These are phyloP conservation scores for Stylonectria norvegica DNA, from an alignment of 2,329 filamentous ascomycete genomes.

Conservation along the genomic window DNA sequence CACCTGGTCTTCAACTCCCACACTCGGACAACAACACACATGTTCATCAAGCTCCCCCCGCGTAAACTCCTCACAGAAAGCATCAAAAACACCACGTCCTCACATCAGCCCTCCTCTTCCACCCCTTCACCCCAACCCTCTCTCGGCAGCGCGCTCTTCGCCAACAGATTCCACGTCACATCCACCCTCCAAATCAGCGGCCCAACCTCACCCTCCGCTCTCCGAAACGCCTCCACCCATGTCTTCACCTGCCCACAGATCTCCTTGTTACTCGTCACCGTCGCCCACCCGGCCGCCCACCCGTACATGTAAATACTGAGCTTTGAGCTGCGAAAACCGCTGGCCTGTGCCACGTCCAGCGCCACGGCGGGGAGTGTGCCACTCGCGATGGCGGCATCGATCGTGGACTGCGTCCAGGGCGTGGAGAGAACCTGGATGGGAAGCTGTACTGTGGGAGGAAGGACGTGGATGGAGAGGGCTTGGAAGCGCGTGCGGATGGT, in stretches of 20 bases:
- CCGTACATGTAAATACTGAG: conserved; percentile 40
- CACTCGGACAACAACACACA: no score
- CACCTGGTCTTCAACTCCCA: no score
- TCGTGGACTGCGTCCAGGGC: conserved; percentile 25
- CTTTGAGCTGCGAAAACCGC: conserved; percentile 36
- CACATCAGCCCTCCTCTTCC: background rate
- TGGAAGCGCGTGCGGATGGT: conserved; percentile 28
- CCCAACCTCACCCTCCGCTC: conserved; percentile 27
- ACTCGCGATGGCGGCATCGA: conserved; percentile 22
- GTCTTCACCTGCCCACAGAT: conserved; percentile 34
- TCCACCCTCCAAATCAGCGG: conserved; percentile 34
- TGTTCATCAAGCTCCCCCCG: no score
- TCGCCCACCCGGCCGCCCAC: conserved; percentile 34
- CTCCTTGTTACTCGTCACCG: conserved; percentile 42
- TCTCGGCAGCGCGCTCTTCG: conserved; percentile 30
- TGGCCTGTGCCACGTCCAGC: conserved; percentile 31
- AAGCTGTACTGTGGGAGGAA: conserved; percentile 33
- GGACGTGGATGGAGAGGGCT: conserved; percentile 30
- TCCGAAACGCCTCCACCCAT: conserved; percentile 32
- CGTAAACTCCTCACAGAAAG: no score
- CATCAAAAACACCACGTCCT: conserved; percentile 4
- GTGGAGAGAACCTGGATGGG: conserved; percentile 33
- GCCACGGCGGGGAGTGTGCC: conserved; percentile 33
- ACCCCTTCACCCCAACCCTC: conserved; percentile 9
- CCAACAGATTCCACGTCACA: conserved; percentile 36